These are phyloP conservation scores for Podospora pseudopauciseta DNA, from an alignment of 495 filamentous ascomycete genomes.

Conservation along the genomic window DNA sequence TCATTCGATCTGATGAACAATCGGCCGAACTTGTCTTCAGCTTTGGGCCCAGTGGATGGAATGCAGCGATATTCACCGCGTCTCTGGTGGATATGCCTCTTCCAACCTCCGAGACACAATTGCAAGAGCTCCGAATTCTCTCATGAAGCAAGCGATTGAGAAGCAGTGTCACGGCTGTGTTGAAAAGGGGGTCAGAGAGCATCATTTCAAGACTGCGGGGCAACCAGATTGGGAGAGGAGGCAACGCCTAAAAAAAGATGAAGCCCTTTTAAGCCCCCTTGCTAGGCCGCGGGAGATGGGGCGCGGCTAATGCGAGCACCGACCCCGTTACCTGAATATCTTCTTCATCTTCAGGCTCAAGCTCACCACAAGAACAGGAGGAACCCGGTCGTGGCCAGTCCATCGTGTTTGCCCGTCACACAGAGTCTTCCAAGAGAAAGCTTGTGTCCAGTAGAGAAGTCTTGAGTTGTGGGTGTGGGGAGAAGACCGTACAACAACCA, in stretches of 20 bases:
- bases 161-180: background rate
- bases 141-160: background rate
- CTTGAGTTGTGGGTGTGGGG: background rate
- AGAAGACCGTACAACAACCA: background rate
- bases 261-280: background rate
- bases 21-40: background rate
- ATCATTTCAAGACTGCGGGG: slow-evolving; percentile 11
- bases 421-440: background rate
- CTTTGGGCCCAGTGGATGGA: slow-evolving; percentile 11
- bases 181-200: slow-evolving; percentile 9
- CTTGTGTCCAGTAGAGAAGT: background rate
- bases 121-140: background rate
- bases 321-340: slow-evolving; percentile 2
- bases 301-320: background rate
- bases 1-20: slow-evolving; percentile 7
- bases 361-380: background rate
- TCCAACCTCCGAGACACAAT: background rate
- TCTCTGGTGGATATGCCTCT: background rate
- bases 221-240: slow-evolving; percentile 10
- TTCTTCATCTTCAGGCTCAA: background rate
- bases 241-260: slow-evolving; percentile 24
- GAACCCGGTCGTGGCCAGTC: background rate
- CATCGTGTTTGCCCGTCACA: background rate
- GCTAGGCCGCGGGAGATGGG: slow-evolving; percentile 8
- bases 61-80: background rate